Evolutionary conservation across 2,329 filamentous ascomycete genomes (phyloP), one percentile per base, ranked within the genome.

Genomic region (Colletotrichum eleusines): DNA sequence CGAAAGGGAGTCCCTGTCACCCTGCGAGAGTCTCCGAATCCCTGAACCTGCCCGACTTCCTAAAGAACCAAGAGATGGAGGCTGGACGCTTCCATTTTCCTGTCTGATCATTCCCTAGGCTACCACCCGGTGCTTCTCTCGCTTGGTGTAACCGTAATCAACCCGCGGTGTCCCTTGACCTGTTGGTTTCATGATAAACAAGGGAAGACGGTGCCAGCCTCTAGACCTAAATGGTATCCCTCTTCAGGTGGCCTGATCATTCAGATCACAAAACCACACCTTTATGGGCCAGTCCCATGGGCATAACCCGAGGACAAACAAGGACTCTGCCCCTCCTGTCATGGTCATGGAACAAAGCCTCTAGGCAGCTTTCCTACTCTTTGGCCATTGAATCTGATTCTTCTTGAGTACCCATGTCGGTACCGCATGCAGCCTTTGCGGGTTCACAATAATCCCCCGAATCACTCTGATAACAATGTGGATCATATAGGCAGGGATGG

Each of bases 371-470:
- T 31, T 40, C 44, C 58, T 63, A 53, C 58, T 26, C n/a, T 51
- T 51, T 6, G 50, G 44, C 28, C 55, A 26, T 38, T 26, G 46
- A 42, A 57, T 44, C 57, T n/a, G 33, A 23, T n/a, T 46, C 40
- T 35, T 58, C 51, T 35, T 44, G 50, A 40, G 31, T 38, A 20
- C 38, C 5, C 5, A 14, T 40, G 31, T 7, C 4, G 31, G 38
- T 40, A 14, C 14, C 14, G 38, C 12, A 40, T 38, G 35, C 38
- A n/a, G n/a, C 28, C 38, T 20, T 46, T 59, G 58, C 58, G 31
- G 58, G 51, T 64, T 71, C 64, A 58, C 44, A 42, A 64, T n/a
- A 71, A 63, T 44, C 63, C 26, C 66, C 57, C 51, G 68, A 67
- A 53, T 44, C 50, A 57, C 50, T 40, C 38, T 38, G 44, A 55